Conservation (phyloP, 441 rosid species). For the Codiaeum variegatum region DNA sequence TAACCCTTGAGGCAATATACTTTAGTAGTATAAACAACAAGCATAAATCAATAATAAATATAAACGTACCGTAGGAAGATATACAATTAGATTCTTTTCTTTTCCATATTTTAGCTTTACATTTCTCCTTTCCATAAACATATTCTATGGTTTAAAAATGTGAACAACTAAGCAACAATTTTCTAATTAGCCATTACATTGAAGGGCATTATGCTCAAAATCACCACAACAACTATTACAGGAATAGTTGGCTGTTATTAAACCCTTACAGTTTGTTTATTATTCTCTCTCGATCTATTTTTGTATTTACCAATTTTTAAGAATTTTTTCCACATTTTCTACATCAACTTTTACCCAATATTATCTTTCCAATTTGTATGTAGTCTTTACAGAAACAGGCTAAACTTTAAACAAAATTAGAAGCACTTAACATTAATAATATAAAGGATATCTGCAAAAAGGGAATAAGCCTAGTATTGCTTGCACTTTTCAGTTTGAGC, state of each 20-base stretch:
- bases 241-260: neutral
- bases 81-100: neutral
- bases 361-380: neutral
- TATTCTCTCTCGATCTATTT: neutral
- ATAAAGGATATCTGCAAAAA: neutral
- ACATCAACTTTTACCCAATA: neutral
- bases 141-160: neutral
- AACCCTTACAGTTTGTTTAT: neutral
- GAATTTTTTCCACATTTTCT: neutral
- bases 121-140: neutral
- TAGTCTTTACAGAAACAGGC: neutral
- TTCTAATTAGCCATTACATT: neutral
- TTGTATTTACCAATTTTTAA: neutral
- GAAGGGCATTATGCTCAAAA: neutral
- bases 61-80: neutral
- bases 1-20: neutral
- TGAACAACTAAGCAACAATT: neutral
- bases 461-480: neutral
- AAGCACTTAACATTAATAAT: neutral
- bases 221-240: neutral
- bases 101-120: neutral
- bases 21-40: neutral
- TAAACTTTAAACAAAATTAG: neutral
- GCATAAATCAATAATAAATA: neutral
- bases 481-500: neutral